Evolutionary conservation across 1,284 basidiomycete genomes (phyloP).

Genomic region (Sanguinoderma infundibulare): DNA sequence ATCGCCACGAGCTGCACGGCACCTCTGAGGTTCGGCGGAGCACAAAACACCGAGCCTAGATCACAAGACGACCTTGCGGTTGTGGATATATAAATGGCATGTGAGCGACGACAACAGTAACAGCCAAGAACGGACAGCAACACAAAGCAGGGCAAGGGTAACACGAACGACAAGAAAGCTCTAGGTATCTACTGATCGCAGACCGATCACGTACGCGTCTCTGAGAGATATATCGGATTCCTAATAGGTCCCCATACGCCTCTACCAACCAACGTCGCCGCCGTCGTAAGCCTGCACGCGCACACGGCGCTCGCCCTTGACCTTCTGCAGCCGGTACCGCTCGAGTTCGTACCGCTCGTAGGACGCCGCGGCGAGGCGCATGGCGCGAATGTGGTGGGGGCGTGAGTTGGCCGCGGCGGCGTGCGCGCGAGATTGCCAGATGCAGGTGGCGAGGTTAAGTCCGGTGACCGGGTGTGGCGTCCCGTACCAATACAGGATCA

Average conservation of each 20-base stretch:
- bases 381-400: conserved; percentile 82
- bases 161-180: too few species aligned
- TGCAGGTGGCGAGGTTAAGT: conserved; percentile 92
- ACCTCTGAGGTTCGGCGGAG: too few species aligned
- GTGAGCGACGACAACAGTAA: background rate
- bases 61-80: too few species aligned
- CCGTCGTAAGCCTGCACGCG: conserved; percentile 62
- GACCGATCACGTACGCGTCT: background rate
- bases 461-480: conserved; percentile 77
- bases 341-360: conserved; percentile 85
- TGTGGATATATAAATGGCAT: too few species aligned
- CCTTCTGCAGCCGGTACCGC: conserved; percentile 73
- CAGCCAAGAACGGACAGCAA: conserved; percentile 40
- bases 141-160: conserved; percentile 1
- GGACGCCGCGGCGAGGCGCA: conserved; percentile 76
- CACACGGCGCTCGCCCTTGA: conserved; percentile 57
- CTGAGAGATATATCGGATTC: background rate
- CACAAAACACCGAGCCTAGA: too few species aligned
- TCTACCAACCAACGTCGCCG: conserved; percentile 75
- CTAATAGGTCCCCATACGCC: too few species aligned
- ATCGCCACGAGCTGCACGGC: too few species aligned
- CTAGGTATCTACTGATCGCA: background rate
- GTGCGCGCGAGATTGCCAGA: conserved; percentile 88
- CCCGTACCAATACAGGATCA: conserved; percentile 91
- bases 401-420: conserved; percentile 81